Conservation (phyloP, 2,329 filamentous ascomycete genomes). For the Pseudodiploospora longispora region DNA sequence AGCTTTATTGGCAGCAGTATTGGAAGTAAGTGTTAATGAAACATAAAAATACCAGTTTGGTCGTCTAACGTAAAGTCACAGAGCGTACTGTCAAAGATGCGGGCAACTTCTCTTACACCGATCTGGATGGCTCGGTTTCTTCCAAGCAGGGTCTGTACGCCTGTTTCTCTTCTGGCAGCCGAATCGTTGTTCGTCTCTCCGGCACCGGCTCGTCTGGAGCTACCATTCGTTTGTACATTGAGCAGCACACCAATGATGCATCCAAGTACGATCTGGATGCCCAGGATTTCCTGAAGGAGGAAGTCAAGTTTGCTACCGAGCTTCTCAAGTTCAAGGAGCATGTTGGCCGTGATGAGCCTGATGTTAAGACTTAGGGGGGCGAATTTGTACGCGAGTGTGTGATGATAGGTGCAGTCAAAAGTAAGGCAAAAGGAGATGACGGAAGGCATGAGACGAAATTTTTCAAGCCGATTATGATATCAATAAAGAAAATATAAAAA, state of each 20-base stretch:
- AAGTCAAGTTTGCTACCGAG: slow-evolving; percentile 76
- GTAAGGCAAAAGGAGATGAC: no score
- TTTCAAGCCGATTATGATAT: not conserved
- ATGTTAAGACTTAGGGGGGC: slow-evolving; percentile 75
- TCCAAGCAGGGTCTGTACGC: slow-evolving; percentile 95
- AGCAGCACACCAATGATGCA: slow-evolving; percentile 83
- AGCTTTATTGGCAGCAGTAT: slow-evolving; percentile 77
- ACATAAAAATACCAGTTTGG: slow-evolving; percentile 11
- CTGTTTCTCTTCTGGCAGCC: slow-evolving; percentile 88
- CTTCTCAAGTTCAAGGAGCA: slow-evolving; percentile 91
- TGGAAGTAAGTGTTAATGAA: no score
- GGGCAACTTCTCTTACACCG: slow-evolving; percentile 96
- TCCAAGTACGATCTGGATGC: slow-evolving; percentile 73
- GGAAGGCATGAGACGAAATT: no score
- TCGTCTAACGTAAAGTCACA: slow-evolving; percentile 18
- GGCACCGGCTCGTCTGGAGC: slow-evolving; percentile 93
- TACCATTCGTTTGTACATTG: slow-evolving; percentile 93
- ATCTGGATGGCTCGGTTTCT: slow-evolving; percentile 92
- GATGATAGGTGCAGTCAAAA: not conserved
- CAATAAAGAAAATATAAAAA: not conserved
- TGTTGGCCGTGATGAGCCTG: slow-evolving; percentile 84
- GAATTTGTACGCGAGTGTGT: not conserved
- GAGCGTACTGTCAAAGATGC: slow-evolving; percentile 78
- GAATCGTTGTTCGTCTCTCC: slow-evolving; percentile 89
- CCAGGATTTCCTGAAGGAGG: slow-evolving; percentile 87